phyloP scores from a whole-genome alignment of 768 basidiomycete species.

The Trametes punicea region DNA sequence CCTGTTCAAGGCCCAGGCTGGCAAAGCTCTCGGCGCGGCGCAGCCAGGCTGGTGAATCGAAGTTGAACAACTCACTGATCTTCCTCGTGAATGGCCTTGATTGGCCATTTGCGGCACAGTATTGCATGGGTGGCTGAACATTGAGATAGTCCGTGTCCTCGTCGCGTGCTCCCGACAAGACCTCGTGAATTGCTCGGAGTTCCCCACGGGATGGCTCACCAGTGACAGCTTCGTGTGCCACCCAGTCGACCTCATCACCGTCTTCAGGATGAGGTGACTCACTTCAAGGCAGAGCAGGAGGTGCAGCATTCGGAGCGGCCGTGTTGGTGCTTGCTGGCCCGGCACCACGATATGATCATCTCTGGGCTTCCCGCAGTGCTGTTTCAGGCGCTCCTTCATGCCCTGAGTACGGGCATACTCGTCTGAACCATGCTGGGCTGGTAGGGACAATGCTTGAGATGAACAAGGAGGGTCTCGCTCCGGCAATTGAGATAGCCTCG shows the following conservation, averaged over 20 bases:
- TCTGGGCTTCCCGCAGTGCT: neutral
- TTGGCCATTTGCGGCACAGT: neutral
- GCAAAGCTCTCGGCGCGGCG: neutral
- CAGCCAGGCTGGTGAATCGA: neutral
- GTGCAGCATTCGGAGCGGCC: neutral
- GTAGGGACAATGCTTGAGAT: neutral
- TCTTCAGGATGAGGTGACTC: neutral
- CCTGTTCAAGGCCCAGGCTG: neutral
- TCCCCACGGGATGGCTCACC: too few relatives aligned
- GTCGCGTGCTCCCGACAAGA: neutral
- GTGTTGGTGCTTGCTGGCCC: too few relatives aligned
- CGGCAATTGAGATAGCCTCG: neutral
- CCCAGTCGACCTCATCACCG: neutral
- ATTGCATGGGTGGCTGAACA: neutral
- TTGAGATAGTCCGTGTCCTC: neutral
- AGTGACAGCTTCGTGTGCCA: neutral
- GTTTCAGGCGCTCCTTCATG: neutral
- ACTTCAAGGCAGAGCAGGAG: neutral
- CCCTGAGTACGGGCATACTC: neutral
- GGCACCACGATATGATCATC: neutral
- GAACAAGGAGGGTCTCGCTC: neutral
- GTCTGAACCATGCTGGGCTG: too few relatives aligned
- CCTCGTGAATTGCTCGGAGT: neutral
- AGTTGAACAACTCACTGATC: neutral
- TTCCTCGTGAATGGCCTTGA: neutral